Conservation (phyloP, 2,329 filamentous ascomycete genomes). For the Colletotrichum coccodes region DNA sequence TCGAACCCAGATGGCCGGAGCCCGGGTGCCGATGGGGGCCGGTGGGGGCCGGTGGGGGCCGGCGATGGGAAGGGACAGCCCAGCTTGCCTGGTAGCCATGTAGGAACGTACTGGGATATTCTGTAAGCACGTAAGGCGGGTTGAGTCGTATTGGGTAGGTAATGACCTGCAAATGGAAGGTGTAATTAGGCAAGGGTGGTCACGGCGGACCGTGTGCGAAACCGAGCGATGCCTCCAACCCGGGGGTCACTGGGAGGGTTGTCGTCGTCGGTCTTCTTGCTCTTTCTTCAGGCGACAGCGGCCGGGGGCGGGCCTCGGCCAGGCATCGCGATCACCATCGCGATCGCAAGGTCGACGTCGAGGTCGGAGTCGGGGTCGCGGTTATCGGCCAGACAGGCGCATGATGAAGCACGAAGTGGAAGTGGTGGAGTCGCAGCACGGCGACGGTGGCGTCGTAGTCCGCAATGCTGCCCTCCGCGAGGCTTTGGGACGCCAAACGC, state of each 20-base stretch:
- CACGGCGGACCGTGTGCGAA: neutral
- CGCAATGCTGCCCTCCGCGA: neutral
- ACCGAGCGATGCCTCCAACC: neutral
- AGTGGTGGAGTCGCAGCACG: neutral
- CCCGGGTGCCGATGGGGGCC: neutral
- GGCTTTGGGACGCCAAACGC: neutral
- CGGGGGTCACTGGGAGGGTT: neutral
- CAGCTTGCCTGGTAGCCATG: no score
- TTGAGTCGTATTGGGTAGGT: neutral
- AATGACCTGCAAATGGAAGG: no score
- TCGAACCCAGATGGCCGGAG: slow-evolving; percentile 3
- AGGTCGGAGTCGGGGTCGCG: neutral
- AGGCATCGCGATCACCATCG: neutral
- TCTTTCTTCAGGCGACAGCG: neutral
- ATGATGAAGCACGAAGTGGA: neutral
- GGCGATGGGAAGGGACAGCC: neutral
- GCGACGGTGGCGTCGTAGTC: neutral
- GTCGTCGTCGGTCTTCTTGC: neutral
- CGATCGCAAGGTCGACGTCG: neutral
- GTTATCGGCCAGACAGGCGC: neutral
- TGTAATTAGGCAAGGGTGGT: neutral
- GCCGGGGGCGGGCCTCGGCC: neutral
- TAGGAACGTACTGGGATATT: neutral
- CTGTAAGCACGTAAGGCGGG: neutral
- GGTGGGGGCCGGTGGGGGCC: neutral